phyloP scores from a whole-genome alignment of 2,329 filamentous ascomycete genomes.

The Aspergillus sojae region DNA sequence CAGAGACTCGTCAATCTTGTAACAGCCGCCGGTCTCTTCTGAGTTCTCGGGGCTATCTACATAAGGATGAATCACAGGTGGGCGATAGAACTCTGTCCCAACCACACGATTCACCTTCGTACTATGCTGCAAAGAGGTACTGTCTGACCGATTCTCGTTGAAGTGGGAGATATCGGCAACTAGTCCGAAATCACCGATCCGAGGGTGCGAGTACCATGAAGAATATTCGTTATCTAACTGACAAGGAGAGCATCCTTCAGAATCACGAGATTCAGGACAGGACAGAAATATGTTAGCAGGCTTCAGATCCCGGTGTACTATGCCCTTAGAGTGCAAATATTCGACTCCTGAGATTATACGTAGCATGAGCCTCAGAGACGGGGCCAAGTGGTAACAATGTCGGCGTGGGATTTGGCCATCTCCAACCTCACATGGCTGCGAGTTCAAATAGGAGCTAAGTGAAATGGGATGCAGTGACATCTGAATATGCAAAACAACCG shows the following conservation, averaged over 20 bases:
- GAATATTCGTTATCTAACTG: conserved; percentile 25
- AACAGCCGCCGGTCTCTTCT: conserved; percentile 12
- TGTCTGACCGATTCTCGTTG: conserved; percentile 29
- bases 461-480: conserved; percentile 68
- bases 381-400: conserved; percentile 65
- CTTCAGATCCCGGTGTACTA: conserved; percentile 70
- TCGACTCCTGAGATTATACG: conserved; percentile 65
- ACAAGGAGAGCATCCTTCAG: conserved; percentile 53
- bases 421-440: conserved; percentile 29
- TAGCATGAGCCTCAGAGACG: conserved; percentile 60
- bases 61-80: conserved; percentile 36
- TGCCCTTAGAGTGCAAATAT: conserved; percentile 63
- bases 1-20: conserved; percentile 53
- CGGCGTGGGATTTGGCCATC: conserved; percentile 32
- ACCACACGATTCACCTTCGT: conserved; percentile 48
- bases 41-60: conserved; percentile 8
- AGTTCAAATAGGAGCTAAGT: conserved; percentile 60
- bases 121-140: conserved; percentile 23
- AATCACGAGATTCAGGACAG: conserved; percentile 50
- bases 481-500: conserved; percentile 65
- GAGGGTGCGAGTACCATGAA: conserved; percentile 55
- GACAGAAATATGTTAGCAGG: conserved; percentile 69
- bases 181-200: conserved; percentile 70
- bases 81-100: conserved; percentile 66
- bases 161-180: conserved; percentile 57